Evolutionary conservation across 75 land plant species (phyloP), one percentile per base, ranked within the genome.

Genomic region (Selaginella moellendorffii): DNA sequence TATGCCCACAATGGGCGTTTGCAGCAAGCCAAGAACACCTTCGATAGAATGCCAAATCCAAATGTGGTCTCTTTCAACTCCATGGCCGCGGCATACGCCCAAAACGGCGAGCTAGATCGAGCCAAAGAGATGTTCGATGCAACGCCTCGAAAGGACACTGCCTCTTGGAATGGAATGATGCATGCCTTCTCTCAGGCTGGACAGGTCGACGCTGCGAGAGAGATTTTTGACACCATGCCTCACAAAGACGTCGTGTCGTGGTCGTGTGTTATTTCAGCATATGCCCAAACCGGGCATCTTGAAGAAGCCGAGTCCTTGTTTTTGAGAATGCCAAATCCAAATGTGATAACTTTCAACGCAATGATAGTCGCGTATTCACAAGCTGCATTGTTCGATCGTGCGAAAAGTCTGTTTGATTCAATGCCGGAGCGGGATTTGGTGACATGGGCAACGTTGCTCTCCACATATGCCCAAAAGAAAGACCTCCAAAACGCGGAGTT

Each of bases 161-260:
- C 24, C 8, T 56, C 59, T 8, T 56, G 59, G 59, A 56, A 56
- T 19, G 59, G 25, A 19, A 56, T 56, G 9, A 56, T 56, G 19
- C 5, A 19, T 56, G 59, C 59, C 8, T 56, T 2, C 24, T 2
- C 19, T 9, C 21, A 25, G n/a, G 24, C 21, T 8, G 59, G 59
- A 25, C 59, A 21, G 8, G 25, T 56, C 5, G 59, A 56, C 9
- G 25, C 5, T 2, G 59, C 59, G 5, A 25, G 24, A 19, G 25
- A 5, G 59, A 19, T 56, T 19, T 56, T 56, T 19, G 9, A 56
- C 9, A 19, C 8, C 8, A 56, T 56, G 59, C 59, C 59, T 19
- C 59, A 25, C 24, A 56, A 25, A 21, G 59, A 56, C n/a, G 59
- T 56, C n/a, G 59, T 56, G 8, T 56, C 59, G n/a, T 56, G 59